Evolutionary conservation across 768 basidiomycete species (phyloP).

Genomic region (Pisolithus marmoratus): DNA sequence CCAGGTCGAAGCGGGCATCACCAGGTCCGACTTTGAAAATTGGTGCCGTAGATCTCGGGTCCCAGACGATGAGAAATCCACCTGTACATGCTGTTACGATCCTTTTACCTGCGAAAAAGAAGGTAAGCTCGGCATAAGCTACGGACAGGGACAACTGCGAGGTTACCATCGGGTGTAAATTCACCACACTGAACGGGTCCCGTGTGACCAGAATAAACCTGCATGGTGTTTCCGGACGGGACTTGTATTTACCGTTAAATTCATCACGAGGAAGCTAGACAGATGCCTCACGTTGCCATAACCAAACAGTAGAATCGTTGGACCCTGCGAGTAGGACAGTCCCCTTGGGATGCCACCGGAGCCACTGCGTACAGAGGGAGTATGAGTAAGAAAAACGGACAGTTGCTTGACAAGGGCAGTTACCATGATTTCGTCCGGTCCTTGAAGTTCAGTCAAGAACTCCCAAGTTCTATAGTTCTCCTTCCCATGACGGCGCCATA

Average conservation of each 20-base stretch:
- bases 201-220: conserved; percentile 90
- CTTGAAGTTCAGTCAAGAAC: conserved; percentile 87
- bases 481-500: conserved; percentile 84
- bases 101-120: conserved; percentile 57
- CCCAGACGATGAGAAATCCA: conserved; percentile 84
- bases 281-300: conserved; percentile 83
- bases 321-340: conserved; percentile 83
- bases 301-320: conserved; percentile 91
- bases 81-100: conserved; percentile 84
- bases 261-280: background rate
- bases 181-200: conserved; percentile 79
- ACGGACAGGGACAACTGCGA: background rate
- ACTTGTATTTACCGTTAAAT: conserved; percentile 43
- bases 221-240: conserved; percentile 91
- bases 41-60: conserved; percentile 73
- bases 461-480: conserved; percentile 82
- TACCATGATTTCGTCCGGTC: conserved; percentile 94
- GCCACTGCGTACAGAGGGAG: conserved; percentile 52
- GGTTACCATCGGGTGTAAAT: conserved; percentile 84
- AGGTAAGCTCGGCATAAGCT: background rate
- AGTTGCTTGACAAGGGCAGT: conserved; percentile 21
- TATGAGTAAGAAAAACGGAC: conserved; percentile 4
- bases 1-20: conserved; percentile 72
- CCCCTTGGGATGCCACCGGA: conserved; percentile 96
- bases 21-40: conserved; percentile 71